phyloP scores from a whole-genome alignment of 345 rosid species.

The Gossypioides kirkii region DNA sequence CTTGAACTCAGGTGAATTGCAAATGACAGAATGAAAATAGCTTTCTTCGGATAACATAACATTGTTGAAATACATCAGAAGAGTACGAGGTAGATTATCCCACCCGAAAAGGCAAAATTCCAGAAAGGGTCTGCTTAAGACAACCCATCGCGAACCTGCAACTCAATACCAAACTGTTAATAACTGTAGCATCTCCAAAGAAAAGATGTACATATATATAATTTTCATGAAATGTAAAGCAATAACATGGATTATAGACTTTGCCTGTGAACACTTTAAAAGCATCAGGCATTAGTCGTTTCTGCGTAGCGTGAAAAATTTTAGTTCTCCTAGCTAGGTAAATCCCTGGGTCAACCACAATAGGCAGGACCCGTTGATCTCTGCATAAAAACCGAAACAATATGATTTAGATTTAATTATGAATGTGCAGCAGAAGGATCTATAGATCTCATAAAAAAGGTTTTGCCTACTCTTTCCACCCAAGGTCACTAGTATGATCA shows the following conservation, averaged over 20 bases:
- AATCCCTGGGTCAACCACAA: slow-evolving; percentile 85
- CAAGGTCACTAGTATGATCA: slow-evolving; percentile 90
- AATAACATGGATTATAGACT: slow-evolving; percentile 13
- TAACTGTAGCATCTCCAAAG: slow-evolving; percentile 17
- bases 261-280: slow-evolving; percentile 91
- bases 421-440: background rate
- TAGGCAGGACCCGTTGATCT: slow-evolving; percentile 71
- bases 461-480: slow-evolving; percentile 94
- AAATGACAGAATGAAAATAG: slow-evolving; percentile 86
- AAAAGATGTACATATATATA: background rate
- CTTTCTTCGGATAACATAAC: slow-evolving; percentile 77
- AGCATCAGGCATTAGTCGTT: slow-evolving; percentile 70
- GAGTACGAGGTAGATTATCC: slow-evolving; percentile 85
- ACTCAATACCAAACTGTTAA: slow-evolving; percentile 10
- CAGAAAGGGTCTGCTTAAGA: slow-evolving; percentile 74
- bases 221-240: background rate
- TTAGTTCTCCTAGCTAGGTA: slow-evolving; percentile 84
- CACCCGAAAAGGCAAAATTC: slow-evolving; percentile 90
- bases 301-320: slow-evolving; percentile 80
- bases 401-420: slow-evolving; percentile 12
- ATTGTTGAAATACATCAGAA: slow-evolving; percentile 92
- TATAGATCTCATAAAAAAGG: background rate
- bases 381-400: slow-evolving; percentile 36
- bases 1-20: slow-evolving; percentile 82
- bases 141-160: slow-evolving; percentile 91